Evolutionary conservation across 1,284 basidiomycete species (phyloP), one percentile per base, ranked within the genome.

Genomic region (Mycena sp.): DNA sequence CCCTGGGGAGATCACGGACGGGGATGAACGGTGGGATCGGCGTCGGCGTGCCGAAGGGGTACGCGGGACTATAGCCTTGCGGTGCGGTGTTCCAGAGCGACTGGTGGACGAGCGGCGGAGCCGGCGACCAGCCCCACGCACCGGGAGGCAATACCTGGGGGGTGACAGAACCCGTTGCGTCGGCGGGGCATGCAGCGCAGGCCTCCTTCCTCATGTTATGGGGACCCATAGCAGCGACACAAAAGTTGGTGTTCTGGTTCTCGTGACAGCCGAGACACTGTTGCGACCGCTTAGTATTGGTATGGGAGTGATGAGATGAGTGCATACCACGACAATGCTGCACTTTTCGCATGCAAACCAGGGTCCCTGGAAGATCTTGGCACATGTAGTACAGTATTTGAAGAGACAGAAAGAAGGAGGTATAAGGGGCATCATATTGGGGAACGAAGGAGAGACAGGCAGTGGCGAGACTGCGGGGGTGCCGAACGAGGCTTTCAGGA

Each of bases 401-500:
- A 65, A 69, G 23, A 70, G 64, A 57, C 70, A 65, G 32, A 64
- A 64, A 1, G 64, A 54, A 48, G 60, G 64, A 43, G 51, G 52
- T n/a, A 26, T 45, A 45, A 41, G 30, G 37, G 56, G 38, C 52
- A 61, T 59, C 7, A 9, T 14, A 7, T 35, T 35, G 32, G 7
- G 32, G 37, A 37, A 45, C 14, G 63, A 37, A 19, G 43, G 46
- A 32, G 62, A 50, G 11, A 44, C 23, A 17, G 32, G 32, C 30
- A 30, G 46, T 40, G 30, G 55, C 56, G 61, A 50, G 28, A 66
- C 9, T 35, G 7, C 64, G 25, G 74, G 74, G 32, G 78, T 67
- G 46, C 80, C 82, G 58, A 89, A 84, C 1, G 82, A 80, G 56
- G 74, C 78, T 29, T 72, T 73, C 55, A 91, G 74, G 61, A 86